Evolutionary conservation across 2,329 filamentous ascomycete genomes (phyloP).

Genomic region (Mycocentrospora acerina): DNA sequence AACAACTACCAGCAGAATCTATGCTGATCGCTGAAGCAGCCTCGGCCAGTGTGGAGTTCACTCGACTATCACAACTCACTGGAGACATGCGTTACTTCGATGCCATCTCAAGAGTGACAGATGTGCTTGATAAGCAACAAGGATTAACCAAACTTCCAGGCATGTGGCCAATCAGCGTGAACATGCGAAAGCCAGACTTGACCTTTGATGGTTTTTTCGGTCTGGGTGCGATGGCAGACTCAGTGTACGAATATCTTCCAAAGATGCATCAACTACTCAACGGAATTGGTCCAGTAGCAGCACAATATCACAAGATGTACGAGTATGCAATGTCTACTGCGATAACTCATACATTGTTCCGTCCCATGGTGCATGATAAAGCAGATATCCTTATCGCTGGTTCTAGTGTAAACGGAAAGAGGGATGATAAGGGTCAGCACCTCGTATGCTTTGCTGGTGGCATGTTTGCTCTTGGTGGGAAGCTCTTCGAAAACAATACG

Average conservation of each 20-base stretch:
- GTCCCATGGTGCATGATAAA: slow-evolving; percentile 51
- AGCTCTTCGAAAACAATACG: slow-evolving; percentile 53
- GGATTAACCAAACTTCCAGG: slow-evolving; percentile 46
- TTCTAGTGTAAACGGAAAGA: slow-evolving; percentile 35
- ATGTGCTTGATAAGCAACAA: slow-evolving; percentile 44
- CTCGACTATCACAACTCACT: slow-evolving; percentile 47
- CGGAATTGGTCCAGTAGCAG: slow-evolving; percentile 48
- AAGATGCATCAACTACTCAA: slow-evolving; percentile 51
- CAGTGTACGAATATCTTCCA: slow-evolving; percentile 44
- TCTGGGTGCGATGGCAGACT: slow-evolving; percentile 39
- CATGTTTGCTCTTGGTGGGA: slow-evolving; percentile 62
- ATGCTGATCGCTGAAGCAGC: slow-evolving; percentile 49
- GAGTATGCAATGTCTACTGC: slow-evolving; percentile 51
- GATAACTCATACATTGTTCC: slow-evolving; percentile 49
- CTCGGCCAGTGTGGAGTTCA: slow-evolving; percentile 50
- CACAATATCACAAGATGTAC: slow-evolving; percentile 56
- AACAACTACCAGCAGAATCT: slow-evolving; percentile 41
- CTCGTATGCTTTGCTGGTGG: slow-evolving; percentile 62
- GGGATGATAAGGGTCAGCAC: slow-evolving; percentile 56
- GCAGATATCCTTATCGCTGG: slow-evolving; percentile 51
- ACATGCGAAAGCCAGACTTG: slow-evolving; percentile 42
- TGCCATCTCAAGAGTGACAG: slow-evolving; percentile 46
- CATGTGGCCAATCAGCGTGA: slow-evolving; percentile 50
- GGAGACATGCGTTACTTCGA: slow-evolving; percentile 49
- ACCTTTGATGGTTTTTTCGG: slow-evolving; percentile 40